Evolutionary conservation across 2,329 filamentous ascomycete genomes (phyloP).

Genomic region (Ilyonectria mors-panacis): DNA sequence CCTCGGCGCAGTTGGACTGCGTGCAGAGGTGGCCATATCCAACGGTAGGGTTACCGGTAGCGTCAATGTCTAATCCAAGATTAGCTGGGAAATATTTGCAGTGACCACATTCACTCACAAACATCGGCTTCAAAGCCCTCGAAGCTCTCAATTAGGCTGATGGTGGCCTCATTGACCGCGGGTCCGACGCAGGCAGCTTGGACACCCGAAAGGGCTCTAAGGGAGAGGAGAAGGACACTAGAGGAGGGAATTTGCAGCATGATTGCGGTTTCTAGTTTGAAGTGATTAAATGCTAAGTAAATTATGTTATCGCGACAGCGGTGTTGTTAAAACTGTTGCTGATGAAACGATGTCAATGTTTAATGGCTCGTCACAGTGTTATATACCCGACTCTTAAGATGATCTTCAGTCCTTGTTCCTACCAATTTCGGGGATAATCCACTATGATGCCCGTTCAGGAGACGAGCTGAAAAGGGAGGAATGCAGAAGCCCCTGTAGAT

Average conservation of each 20-base stretch:
- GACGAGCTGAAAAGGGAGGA: conserved; percentile 24
- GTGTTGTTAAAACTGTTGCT: neutral
- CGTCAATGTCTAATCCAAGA: conserved; percentile 51
- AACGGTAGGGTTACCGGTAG: conserved; percentile 63
- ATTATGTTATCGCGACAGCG: neutral
- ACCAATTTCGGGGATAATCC: neutral
- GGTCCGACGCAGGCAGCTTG: conserved; percentile 37
- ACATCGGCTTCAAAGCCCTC: conserved; percentile 30
- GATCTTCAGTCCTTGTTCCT: neutral
- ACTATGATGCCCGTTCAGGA: conserved; percentile 8
- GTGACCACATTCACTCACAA: conserved; percentile 24
- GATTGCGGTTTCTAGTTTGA: neutral
- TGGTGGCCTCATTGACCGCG: conserved; percentile 31
- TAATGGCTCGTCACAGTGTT: neutral
- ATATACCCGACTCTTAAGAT: conserved; percentile 2
- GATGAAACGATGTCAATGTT: neutral
- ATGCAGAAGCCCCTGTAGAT: conserved; percentile 11
- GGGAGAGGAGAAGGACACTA: conserved; percentile 7
- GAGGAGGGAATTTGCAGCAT: conserved; percentile 25
- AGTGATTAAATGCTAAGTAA: no score
- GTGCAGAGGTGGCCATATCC: conserved; percentile 66
- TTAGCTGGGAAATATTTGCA: neutral
- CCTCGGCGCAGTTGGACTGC: conserved; percentile 59
- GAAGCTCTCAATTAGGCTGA: conserved; percentile 31
- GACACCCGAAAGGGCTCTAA: conserved; percentile 20